A percentile compares a stretch with the other conserved stretches of the same genome.
Evolutionary conservation across 352 stramenopile species (phyloP).

Genomic region (Halophytophthora polymorphica): DNA sequence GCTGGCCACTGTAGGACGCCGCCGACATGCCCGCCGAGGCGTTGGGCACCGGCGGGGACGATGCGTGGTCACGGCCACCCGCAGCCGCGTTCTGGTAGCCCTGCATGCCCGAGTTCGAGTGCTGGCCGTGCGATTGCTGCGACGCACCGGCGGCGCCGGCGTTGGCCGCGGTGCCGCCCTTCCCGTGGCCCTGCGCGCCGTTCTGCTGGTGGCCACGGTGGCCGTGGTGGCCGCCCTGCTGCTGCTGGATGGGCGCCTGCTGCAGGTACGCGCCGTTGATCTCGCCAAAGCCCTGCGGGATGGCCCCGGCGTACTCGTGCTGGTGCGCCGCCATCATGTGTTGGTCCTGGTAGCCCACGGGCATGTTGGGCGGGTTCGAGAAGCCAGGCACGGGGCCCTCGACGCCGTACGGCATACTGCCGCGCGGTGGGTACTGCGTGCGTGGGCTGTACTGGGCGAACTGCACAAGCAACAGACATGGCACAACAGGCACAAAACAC

Average conservation of each 20-base stretch:
- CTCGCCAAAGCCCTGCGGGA: constrained; percentile 82
- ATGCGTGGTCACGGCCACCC: constrained; percentile 51
- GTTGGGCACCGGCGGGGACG: constrained; percentile 67
- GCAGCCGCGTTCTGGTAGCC: constrained; percentile 45
- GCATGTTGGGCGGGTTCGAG: constrained; percentile 73
- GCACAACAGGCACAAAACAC: constrained; percentile 6
- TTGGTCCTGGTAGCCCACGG: constrained; percentile 80
- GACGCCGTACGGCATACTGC: constrained; percentile 80
- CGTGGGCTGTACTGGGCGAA: constrained; percentile 86
- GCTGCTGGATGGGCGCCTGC: constrained; percentile 49
- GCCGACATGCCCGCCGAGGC: constrained; percentile 51
- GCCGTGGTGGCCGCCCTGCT: constrained; percentile 42
- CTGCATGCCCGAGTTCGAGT: constrained; percentile 50
- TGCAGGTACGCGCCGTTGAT: constrained; percentile 77
- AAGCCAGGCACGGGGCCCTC: constrained; percentile 79
- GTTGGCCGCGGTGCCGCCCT: constrained; percentile 39
- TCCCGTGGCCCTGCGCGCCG: constrained; percentile 62
- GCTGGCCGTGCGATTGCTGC: constrained; percentile 54
- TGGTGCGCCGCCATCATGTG: constrained; percentile 70
- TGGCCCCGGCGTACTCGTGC: constrained; percentile 71
- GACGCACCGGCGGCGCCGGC: constrained; percentile 25
- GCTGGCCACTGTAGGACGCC: constrained; percentile 56
- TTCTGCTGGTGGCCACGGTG: constrained; percentile 57
- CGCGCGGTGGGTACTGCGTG: constrained; percentile 80
- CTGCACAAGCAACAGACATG: constrained; percentile 20